phyloP scores from a whole-genome alignment of 2,329 filamentous ascomycete genomes.

The Verticillium alfalfae region DNA sequence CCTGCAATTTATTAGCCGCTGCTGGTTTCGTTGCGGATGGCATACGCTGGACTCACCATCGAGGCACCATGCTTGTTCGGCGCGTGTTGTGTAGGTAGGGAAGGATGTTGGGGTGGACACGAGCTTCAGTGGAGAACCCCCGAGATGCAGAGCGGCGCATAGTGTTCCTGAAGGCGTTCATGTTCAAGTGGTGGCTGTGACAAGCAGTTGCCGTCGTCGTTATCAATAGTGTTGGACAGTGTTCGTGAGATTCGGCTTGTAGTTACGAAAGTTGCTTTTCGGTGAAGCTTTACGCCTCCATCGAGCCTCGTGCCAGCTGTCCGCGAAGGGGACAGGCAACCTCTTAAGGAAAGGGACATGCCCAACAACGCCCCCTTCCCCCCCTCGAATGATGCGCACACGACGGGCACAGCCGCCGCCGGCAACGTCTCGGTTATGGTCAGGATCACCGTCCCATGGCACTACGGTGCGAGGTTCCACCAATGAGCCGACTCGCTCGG shows the following conservation, averaged over 20 bases:
- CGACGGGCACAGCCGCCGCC: background rate
- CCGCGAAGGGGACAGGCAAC: background rate
- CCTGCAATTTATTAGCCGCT: slow-evolving; percentile 14
- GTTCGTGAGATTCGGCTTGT: no score
- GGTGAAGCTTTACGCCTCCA: background rate
- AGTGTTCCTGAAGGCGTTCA: background rate
- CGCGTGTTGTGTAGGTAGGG: slow-evolving; percentile 21
- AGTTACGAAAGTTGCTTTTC: background rate
- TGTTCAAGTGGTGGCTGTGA: background rate
- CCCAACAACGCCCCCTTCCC: background rate
- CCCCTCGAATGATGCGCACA: background rate
- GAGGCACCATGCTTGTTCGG: slow-evolving; percentile 17
- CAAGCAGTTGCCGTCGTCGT: no score
- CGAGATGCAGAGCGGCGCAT: slow-evolving; percentile 14
- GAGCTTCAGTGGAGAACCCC: slow-evolving; percentile 26
- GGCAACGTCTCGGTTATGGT: background rate
- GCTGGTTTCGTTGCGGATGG: background rate
- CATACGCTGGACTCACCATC: slow-evolving; percentile 5
- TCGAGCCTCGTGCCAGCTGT: background rate
- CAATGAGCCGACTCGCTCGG: background rate
- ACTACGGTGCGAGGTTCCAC: background rate
- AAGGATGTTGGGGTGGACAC: slow-evolving; percentile 25
- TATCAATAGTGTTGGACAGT: no score
- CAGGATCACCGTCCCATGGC: background rate
- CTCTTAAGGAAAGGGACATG: background rate